Base-by-base conservation (phyloP, 371 early-diverging fungal genomes). In the Mortierella sp. region DNA sequence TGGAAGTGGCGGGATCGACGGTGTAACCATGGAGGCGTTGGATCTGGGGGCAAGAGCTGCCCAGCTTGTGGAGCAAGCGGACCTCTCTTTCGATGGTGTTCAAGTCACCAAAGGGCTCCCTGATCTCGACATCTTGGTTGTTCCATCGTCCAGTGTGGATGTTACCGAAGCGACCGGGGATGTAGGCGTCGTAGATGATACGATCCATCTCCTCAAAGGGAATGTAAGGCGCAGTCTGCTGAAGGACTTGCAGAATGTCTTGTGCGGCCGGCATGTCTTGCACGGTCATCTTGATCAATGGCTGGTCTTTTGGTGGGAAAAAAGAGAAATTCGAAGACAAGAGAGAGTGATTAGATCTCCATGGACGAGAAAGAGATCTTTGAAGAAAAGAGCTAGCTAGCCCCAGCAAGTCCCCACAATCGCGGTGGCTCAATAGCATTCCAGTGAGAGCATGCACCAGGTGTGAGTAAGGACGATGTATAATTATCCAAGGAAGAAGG, bases 71-170 rank as follows among this genome's bases (percentile, higher is more conserved):
- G 4, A 74, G 65, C 21, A 74, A 51, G 2, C 76, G 76, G 45
- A 65, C 76, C 27, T 74, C 76, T 23, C 69, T 47, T 46, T 74
- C 76, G 47, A 74, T 61, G 1, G 76, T 74, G 30, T 65, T 39
- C 5, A 61, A 21, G 38, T 74, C 76, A 0, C 76, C 76, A 56
- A 74, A 74, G 46, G 76, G 76, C 23, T 69, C 69, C 31, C 69
- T 64, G 30, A 74, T 54, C 55, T 74, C 76, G 56, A 74, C 54
- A 21, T 74, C 76, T 53, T 54, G 34, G 10, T 57, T 62, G 23
- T 49, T 60, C 76, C 76, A 74, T n/a, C 70, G 65, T 13, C 69
- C 76, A 34, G 65, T 74, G 31, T 74, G 76, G 58, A 74, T 64
- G 43, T 47, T 65, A 2, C 69, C 68, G 23, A 63, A 74, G 0